Evolutionary conservation across 768 basidiomycete genomes (phyloP).

Genomic region (Termitomyces sp.): DNA sequence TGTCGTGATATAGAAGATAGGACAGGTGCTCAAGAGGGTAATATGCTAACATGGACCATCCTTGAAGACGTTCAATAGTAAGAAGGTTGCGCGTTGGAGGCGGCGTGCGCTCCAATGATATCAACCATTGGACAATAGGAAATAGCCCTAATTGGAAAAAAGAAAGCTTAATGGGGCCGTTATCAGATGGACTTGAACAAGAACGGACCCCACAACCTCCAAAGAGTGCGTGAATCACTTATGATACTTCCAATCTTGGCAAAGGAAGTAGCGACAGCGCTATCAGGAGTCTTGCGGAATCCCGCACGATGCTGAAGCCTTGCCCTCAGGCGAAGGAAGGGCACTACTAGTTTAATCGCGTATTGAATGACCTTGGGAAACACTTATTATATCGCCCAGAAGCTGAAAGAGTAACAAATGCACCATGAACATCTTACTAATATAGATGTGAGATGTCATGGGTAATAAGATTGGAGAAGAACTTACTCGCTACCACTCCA

Average conservation of each 20-base stretch:
- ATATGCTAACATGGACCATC: constrained; percentile 74
- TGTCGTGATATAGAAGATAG: constrained; percentile 57
- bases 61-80: constrained; percentile 78
- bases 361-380: constrained; percentile 65
- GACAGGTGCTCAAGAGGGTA: constrained; percentile 78
- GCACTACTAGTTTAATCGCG: constrained; percentile 64
- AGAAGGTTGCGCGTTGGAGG: constrained; percentile 68
- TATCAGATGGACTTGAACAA: neutral
- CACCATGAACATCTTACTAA: constrained; percentile 77
- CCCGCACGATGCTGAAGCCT: constrained; percentile 66
- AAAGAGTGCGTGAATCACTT: constrained; percentile 67
- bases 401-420: constrained; percentile 5
- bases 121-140: constrained; percentile 78
- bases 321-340: constrained; percentile 64
- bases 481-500: constrained; percentile 86
- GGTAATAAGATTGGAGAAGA: constrained; percentile 5
- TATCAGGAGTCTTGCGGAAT: constrained; percentile 47
- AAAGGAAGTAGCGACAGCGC: constrained; percentile 49
- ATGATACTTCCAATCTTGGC: constrained; percentile 53
- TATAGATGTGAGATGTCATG: constrained; percentile 3
- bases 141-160: constrained; percentile 50
- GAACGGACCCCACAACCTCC: constrained; percentile 74
- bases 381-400: neutral
- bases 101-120: constrained; percentile 66
- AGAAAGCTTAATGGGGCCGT: neutral